Evolutionary conservation across 129 eudicot species (phyloP), one percentile per base, ranked within the genome.

Genomic region (Arctium lappa): DNA sequence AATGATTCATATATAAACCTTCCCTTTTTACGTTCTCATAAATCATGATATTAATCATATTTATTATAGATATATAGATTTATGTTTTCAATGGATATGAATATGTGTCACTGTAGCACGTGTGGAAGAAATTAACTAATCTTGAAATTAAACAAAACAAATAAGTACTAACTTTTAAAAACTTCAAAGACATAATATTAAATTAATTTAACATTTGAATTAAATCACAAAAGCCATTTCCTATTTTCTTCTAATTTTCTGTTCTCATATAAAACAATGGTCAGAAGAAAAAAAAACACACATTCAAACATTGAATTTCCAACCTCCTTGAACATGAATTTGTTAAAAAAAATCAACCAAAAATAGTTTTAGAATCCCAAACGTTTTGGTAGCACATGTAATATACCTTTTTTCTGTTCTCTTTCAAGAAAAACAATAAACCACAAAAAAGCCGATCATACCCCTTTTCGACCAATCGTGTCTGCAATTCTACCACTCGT

Each of bases 391-490:
- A 31, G 31, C 12, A 65, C 37, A 37, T 65, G 81, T 38, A 66
- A 22, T 66, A 44, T 16, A 60, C 34, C 69, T 36, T 84, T 33
- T 79, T 37, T 79, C 53, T 13, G 73, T 39, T 15, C 6, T 30
- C 5, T 78, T 38, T 72, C 9, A 72, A 77, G 2, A 3, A 2
- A 72, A 71, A 48, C 13, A 76, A 10, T 0, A 34, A 27, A 3
- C 12, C 29, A 78, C 18, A 12, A 44, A 27, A 72, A 60, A 60
- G 68, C 29, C n/a, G 27, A 22, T 75, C 91, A 68, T 92, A 94
- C 98, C 97, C 98, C 94, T 94, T 91, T 94, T 68, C 98, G 77
- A 62, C 98, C 98, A 29, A 92, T 78, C 39, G 80, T 89, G 77
- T 94, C 98, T 16, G 98, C 90, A 36, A 91, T 76, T 83, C 88